A percentile compares a stretch with the other conserved stretches of the same genome.
phyloP scores from a whole-genome alignment of 2,329 filamentous ascomycete species.

The Aspergillus pseudonomiae region DNA sequence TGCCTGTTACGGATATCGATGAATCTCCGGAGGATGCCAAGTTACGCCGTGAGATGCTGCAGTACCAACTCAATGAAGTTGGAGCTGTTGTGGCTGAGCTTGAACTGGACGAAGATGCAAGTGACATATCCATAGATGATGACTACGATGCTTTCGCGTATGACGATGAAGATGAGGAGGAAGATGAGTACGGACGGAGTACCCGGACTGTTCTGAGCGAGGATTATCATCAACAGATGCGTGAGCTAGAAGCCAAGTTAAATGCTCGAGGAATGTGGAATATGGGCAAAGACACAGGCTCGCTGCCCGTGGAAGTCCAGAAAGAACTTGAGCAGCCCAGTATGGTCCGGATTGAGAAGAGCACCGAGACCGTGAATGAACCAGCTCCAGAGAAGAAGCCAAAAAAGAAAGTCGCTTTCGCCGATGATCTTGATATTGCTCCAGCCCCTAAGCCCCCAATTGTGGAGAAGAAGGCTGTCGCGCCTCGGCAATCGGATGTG shows the following conservation, averaged over 20 bases:
- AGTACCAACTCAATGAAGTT: slow-evolving; percentile 85
- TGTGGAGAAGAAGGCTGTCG: slow-evolving; percentile 32
- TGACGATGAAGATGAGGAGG: slow-evolving; percentile 58
- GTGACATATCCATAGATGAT: slow-evolving; percentile 55
- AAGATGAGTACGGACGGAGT: slow-evolving; percentile 76
- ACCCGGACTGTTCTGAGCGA: slow-evolving; percentile 69
- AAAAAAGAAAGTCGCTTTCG: slow-evolving; percentile 79
- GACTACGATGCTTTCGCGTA: slow-evolving; percentile 58
- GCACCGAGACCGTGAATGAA: slow-evolving; percentile 15
- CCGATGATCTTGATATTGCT: slow-evolving; percentile 72
- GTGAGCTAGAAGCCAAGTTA: slow-evolving; percentile 77
- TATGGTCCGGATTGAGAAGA: slow-evolving; percentile 29
- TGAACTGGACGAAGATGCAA: slow-evolving; percentile 70
- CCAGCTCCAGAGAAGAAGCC: slow-evolving; percentile 29
- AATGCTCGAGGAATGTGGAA: slow-evolving; percentile 61
- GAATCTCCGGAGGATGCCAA: slow-evolving; percentile 81
- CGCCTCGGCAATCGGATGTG: slow-evolving; percentile 30
- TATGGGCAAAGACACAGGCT: slow-evolving; percentile 53
- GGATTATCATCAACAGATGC: slow-evolving; percentile 80
- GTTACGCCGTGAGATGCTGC: slow-evolving; percentile 83
- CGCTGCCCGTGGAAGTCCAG: slow-evolving; percentile 38
- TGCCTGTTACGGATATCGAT: slow-evolving; percentile 67
- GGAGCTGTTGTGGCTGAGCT: slow-evolving; percentile 91
- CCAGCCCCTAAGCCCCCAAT: slow-evolving; percentile 40
- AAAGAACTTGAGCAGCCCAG: slow-evolving; percentile 32